phyloP scores from a whole-genome alignment of 352 stramenopile species.

The Phytophthora sp. region DNA sequence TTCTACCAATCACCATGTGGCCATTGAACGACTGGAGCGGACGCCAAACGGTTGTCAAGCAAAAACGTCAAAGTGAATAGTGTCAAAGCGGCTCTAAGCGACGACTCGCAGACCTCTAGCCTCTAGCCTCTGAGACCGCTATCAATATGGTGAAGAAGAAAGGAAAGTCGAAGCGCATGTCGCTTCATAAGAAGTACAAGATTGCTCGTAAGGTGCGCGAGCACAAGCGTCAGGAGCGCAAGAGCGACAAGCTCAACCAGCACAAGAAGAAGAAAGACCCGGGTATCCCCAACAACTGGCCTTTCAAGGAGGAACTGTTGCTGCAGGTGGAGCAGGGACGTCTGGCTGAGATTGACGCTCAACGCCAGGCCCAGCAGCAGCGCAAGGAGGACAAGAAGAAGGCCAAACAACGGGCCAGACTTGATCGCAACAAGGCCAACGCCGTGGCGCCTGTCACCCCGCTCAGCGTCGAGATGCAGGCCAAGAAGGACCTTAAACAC shows the following conservation, averaged over 20 bases:
- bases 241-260: constrained; percentile 88
- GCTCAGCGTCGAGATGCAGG: constrained; percentile 76
- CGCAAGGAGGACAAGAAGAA: constrained; percentile 77
- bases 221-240: constrained; percentile 95
- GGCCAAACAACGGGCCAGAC: constrained; percentile 47
- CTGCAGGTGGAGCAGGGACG: constrained; percentile 82
- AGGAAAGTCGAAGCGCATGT: constrained; percentile 96
- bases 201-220: constrained; percentile 92
- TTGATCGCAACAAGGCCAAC: constrained; percentile 36
- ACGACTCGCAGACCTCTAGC: no score
- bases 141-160: constrained; percentile 99
- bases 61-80: constrained; percentile 1
- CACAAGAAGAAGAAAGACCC: constrained; percentile 97
- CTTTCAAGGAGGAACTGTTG: constrained; percentile 97
- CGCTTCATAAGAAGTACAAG: constrained; percentile 99
- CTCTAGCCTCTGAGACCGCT: no score
- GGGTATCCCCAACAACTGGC: constrained; percentile 98
- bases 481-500: constrained; percentile 82
- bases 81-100: no score
- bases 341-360: constrained; percentile 71
- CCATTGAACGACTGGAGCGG: constrained; percentile 51
- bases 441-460: constrained; percentile 49
- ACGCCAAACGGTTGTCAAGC: constrained; percentile 19
- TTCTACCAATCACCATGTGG: constrained; percentile 32
- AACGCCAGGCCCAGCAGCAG: constrained; percentile 65